Base-by-base conservation (phyloP, 2,329 filamentous ascomycete genomes). In the Claviceps pazoutovae region DNA sequence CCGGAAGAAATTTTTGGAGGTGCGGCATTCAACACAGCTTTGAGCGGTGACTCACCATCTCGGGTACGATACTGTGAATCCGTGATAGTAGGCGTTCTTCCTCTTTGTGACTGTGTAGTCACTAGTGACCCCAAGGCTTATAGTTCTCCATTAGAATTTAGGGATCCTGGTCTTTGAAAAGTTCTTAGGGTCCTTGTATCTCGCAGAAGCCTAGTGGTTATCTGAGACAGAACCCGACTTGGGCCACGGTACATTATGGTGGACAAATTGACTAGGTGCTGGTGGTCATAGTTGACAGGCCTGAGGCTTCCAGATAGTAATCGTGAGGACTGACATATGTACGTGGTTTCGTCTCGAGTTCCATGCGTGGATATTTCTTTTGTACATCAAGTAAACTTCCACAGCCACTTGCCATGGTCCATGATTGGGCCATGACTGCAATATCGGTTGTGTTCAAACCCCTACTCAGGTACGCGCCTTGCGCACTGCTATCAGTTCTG, bases 401-500 rank as follows among this genome's bases (percentile, higher is more conserved):
- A 3, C 13, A 34, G n/a, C 16, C 14, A 14, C 36, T 51, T 51
- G 41, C 49, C 43, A 21, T 26, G 13, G 5, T 16, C 11, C 19
- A 6, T 45, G 17, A 5, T 3, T 14, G 5, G 13, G 26, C 26
- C 34, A 3, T 39, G 7, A 5, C 6, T 30, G 8, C 23, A 36
- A 55, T 1, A 16, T 23, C 23, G 39, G 56, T 58, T 14, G 45
- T 34, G 8, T 1, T 1, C 34, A 57, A 47, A 1, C 80, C 56
- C 11, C 69, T 69, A 42, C 86, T 83, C 63, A 94, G 83, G 61
- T 96, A 96, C 2, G 94, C 84, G 0, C 90, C 90, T 61, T 95
- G 54, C 0, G 90, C 90, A 60, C 57, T 34, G 30, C 30, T 34
- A 34, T 34, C 9, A 96, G 71, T 0, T 90, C 89, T 54, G 84